Evolutionary conservation across 1,139 yeast species (phyloP), one percentile per base, ranked within the genome.

Genomic region (Lodderomyces elongisporus): DNA sequence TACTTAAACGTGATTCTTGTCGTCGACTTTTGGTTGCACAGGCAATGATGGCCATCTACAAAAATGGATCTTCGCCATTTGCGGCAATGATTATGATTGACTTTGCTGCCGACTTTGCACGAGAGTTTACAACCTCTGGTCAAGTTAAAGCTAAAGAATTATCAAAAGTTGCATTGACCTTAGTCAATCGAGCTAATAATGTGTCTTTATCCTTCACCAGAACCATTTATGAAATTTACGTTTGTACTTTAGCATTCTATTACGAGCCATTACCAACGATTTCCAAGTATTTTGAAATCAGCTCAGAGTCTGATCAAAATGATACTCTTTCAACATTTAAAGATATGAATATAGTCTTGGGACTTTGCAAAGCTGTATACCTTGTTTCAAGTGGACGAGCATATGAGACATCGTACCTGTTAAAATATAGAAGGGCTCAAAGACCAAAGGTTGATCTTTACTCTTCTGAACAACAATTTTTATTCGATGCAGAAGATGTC

Each of bases 241-340:
- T 70, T 21, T 46, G 60, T 14, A 55, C 70, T 0, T 44, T 72
- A 39, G 79, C 76, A 2, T 52, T 60, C 5, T 66, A 58, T 36
- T 52, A 67, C 30, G 77, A 72, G 35, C 72, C 78, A 2, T 37
- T 62, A 25, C 47, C 55, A 3, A 63, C 60, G 23, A 53, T 74
- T 4, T 41, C 62, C 31, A 59, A 60, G 31, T 56, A 57, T 31
- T 53, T 52, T 35, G 65, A 60, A 30, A 35, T 52, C 12, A 26
- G 35, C 25, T 15, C 17, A n/a, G 40, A 34, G 9, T 14, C 22
- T 1, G 28, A 31, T 13, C 32, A 30, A 16, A 23, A 26, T 27
- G 39, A 35, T 17, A 27, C 6, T 36, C 49, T 13, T 42, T 46
- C 36, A 37, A 51, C 8, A 44, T 45, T 38, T 40, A 43, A 23